Conservation (phyloP, 768 basidiomycete genomes). For the Amanita pseudoporphyria region DNA sequence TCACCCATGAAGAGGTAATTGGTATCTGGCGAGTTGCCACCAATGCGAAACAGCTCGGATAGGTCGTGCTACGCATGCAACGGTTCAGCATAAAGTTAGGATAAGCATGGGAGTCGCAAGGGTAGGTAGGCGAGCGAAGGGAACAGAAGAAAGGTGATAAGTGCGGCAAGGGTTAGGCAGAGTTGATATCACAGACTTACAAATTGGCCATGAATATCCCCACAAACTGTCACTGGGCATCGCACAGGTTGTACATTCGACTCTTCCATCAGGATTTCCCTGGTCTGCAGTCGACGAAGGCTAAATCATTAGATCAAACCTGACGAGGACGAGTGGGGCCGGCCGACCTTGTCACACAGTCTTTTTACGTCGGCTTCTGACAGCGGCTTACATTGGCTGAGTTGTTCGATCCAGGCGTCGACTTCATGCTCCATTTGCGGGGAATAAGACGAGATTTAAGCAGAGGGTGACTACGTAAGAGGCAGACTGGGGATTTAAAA, state of each 20-base stretch:
- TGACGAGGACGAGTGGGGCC: conserved; percentile 3
- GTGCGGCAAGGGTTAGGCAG: background rate
- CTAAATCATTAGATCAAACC: conserved; percentile 16
- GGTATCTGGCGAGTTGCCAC: conserved; percentile 97
- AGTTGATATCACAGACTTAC: conserved; percentile 46
- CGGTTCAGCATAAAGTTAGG: conserved; percentile 5
- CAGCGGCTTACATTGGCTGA: conserved; percentile 95
- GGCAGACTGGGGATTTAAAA: conserved; percentile 19
- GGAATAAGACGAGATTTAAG: conserved; percentile 19
- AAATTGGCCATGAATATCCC: conserved; percentile 99
- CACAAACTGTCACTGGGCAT: conserved; percentile 98
- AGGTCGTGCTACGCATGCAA: conserved; percentile 77
- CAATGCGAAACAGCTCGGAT: conserved; percentile 96
- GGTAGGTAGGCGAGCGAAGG: conserved; percentile 7
- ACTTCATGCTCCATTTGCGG: conserved; percentile 64
- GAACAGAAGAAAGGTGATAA: conserved; percentile 3
- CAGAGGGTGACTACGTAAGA: conserved; percentile 26
- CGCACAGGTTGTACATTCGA: conserved; percentile 97
- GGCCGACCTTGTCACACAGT: conserved; percentile 93
- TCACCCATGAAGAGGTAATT: conserved; percentile 99
- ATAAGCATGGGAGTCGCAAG: no score
- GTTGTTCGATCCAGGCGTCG: conserved; percentile 94
- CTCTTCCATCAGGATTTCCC: conserved; percentile 98
- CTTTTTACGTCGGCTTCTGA: conserved; percentile 93
- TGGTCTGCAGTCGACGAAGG: conserved; percentile 47